Conservation (phyloP, 2,329 filamentous ascomycete genomes). For the Chaetomium olivaceum region DNA sequence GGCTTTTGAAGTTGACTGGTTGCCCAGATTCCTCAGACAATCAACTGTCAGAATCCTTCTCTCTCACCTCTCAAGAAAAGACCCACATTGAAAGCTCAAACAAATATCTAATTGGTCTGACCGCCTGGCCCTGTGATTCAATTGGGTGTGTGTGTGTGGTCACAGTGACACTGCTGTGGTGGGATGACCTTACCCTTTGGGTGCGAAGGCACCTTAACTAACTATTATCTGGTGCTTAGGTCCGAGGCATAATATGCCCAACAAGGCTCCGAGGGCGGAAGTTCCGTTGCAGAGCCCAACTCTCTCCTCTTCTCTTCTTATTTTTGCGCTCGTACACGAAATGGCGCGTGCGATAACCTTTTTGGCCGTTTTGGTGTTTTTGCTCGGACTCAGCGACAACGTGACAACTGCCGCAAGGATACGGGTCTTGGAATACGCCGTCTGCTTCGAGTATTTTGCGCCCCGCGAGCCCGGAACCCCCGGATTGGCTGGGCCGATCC, state of each 20-base stretch:
- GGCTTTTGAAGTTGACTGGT: too few relatives aligned
- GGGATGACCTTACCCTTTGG: too few relatives aligned
- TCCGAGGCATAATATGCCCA: not conserved
- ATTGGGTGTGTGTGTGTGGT: too few relatives aligned
- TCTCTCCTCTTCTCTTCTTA: not conserved
- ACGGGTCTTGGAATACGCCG: not conserved
- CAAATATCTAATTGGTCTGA: too few relatives aligned
- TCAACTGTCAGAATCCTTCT: too few relatives aligned
- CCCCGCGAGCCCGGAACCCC: not conserved
- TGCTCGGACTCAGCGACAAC: not conserved
- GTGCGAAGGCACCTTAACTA: too few relatives aligned
- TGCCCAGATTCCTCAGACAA: too few relatives aligned
- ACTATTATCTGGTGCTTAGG: too few relatives aligned
- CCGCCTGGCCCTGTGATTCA: not conserved
- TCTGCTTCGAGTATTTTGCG: not conserved
- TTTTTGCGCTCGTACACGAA: not conserved
- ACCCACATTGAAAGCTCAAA: too few relatives aligned
- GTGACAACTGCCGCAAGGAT: not conserved
- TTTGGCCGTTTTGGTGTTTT: not conserved
- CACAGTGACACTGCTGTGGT: too few relatives aligned
- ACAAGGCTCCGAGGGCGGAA: not conserved
- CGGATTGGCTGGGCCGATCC: not conserved
- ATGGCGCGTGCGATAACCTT: not conserved
- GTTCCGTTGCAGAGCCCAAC: not conserved
- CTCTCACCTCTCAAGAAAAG: too few relatives aligned